Evolutionary conservation across 768 basidiomycete genomes (phyloP).

Genomic region (Gautieria morchelliformis): DNA sequence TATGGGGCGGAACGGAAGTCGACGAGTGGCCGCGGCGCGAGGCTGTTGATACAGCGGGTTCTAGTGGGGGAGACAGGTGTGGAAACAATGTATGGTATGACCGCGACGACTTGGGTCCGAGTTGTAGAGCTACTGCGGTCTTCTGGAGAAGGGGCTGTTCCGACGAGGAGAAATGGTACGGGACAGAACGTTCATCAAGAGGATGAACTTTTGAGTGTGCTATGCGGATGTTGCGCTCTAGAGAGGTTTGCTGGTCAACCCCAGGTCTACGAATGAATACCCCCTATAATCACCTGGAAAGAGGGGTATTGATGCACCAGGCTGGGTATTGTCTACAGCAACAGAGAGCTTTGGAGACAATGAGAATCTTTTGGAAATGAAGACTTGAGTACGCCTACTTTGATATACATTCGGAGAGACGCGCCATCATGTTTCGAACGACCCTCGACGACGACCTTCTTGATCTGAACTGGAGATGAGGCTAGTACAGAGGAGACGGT

Average conservation of each 20-base stretch:
- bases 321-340: slow-evolving; percentile 53
- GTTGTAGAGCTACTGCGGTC: slow-evolving; percentile 59
- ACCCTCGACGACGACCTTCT: slow-evolving; percentile 7
- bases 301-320: slow-evolving; percentile 61
- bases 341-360: slow-evolving; percentile 41
- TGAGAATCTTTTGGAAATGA: background rate
- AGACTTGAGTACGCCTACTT: slow-evolving; percentile 31
- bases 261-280: background rate
- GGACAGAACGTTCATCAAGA: slow-evolving; percentile 56
- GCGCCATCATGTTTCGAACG: slow-evolving; percentile 37
- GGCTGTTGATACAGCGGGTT: slow-evolving; percentile 29
- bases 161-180: slow-evolving; percentile 65
- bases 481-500: background rate
- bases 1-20: slow-evolving; percentile 24
- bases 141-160: slow-evolving; percentile 54
- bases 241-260: background rate
- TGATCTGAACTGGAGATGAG: background rate
- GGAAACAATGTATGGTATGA: slow-evolving; percentile 50
- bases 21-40: slow-evolving; percentile 19
- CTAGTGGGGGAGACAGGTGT: slow-evolving; percentile 21
- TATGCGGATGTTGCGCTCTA: slow-evolving; percentile 77
- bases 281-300: slow-evolving; percentile 49
- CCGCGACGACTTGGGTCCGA: slow-evolving; percentile 50
- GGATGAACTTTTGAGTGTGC: slow-evolving; percentile 68
- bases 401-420: slow-evolving; percentile 66